Percentiles rank a stretch among this genome's conserved stretches.
Conservation (phyloP, 1,284 basidiomycete species). For the Leccinum cinnamomeum region DNA sequence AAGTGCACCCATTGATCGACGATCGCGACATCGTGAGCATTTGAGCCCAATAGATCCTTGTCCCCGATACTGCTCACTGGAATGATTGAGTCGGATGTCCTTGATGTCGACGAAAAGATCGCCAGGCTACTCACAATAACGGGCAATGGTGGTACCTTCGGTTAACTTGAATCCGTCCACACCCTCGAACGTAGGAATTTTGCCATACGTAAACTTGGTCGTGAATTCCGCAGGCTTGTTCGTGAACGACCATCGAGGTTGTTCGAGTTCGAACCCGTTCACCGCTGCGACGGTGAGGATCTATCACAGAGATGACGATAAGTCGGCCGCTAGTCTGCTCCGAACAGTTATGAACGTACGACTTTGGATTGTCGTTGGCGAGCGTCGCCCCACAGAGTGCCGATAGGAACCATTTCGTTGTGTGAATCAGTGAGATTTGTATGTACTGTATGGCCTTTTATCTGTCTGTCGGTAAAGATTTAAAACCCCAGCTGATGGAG, state of each 20-base stretch:
- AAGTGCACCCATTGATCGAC: conserved; percentile 56
- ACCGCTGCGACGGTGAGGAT: conserved; percentile 27
- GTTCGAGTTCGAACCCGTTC: conserved; percentile 18
- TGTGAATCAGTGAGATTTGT: background rate
- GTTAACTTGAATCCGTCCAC: conserved; percentile 50
- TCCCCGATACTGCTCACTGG: conserved; percentile 49
- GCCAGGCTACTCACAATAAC: conserved; percentile 49
- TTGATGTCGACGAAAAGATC: too few species aligned
- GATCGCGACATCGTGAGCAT: conserved; percentile 44
- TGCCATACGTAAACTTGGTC: conserved; percentile 46
- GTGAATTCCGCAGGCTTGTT: conserved; percentile 45
- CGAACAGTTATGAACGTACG: conserved; percentile 15
- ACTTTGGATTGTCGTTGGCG: conserved; percentile 31
- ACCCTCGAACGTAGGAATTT: conserved; percentile 55
- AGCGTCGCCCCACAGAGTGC: conserved; percentile 26
- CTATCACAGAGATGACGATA: conserved; percentile 1
- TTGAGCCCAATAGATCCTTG: conserved; percentile 49
- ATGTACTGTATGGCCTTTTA: background rate
- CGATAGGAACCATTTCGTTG: conserved; percentile 20
- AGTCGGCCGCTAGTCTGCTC: background rate
- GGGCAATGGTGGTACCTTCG: conserved; percentile 58
- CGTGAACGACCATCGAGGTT: conserved; percentile 10
- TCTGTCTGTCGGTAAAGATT: background rate
- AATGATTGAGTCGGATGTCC: background rate
- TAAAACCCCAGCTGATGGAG: background rate